These are phyloP conservation scores for Tylopilus orsonianus DNA, from an alignment of 1,284 basidiomycete species.

Conservation along the genomic window DNA sequence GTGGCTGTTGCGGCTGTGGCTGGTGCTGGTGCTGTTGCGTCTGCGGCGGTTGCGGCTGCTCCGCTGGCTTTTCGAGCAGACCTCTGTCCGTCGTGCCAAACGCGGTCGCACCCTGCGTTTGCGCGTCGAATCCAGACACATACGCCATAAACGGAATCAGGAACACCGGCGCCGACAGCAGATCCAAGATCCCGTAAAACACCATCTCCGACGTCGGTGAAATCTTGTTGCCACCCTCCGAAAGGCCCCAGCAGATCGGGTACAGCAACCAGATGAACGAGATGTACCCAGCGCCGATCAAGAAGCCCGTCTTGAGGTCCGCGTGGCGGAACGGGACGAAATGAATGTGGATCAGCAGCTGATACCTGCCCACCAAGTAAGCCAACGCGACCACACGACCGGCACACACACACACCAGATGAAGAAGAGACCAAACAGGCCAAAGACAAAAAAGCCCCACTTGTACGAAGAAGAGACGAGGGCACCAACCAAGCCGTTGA, in stretches of 20 bases:
- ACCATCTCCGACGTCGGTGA: conserved; percentile 45
- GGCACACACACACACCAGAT: conserved; percentile 41
- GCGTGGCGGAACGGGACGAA: conserved; percentile 38
- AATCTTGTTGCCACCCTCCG: conserved; percentile 50
- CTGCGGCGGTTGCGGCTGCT: background rate
- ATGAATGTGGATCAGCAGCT: conserved; percentile 31
- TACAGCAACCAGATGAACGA: conserved; percentile 54
- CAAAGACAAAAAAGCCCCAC: conserved; percentile 47
- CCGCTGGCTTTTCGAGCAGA: background rate
- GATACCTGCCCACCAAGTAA: conserved; percentile 20
- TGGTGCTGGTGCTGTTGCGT: background rate
- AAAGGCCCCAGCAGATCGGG: conserved; percentile 46
- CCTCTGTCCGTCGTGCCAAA: conserved; percentile 16
- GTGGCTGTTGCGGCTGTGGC: background rate
- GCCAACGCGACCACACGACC: background rate
- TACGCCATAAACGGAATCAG: conserved; percentile 34
- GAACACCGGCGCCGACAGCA: conserved; percentile 54
- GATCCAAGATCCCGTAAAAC: conserved; percentile 62
- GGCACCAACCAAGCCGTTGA: conserved; percentile 52
- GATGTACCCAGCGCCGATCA: conserved; percentile 41
- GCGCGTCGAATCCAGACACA: conserved; percentile 32
- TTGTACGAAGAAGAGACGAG: conserved; percentile 51
- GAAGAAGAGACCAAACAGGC: conserved; percentile 44
- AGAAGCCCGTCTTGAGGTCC: conserved; percentile 41
- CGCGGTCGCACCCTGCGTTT: conserved; percentile 22